Percentiles rank a stretch among this genome's conserved stretches.
Conservation (phyloP, 2,329 filamentous ascomycete species). For the Dothiorella sarmentorum region DNA sequence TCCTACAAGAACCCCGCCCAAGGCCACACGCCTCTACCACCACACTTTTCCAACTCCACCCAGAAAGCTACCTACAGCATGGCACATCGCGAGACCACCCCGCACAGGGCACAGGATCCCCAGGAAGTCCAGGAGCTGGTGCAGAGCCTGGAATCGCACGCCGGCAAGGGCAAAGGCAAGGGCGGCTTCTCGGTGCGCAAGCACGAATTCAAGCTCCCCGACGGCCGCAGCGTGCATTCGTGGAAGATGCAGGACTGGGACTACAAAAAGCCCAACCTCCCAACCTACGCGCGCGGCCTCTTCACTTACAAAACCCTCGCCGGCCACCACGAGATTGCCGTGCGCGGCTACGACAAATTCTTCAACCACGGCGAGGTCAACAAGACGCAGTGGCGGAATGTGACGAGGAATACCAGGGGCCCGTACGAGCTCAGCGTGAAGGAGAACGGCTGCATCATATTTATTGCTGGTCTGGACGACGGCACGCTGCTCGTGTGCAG, state of each 20-base stretch:
- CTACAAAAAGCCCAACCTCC: constrained; percentile 82
- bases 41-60: background rate
- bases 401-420: constrained; percentile 70
- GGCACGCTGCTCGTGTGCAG: constrained; percentile 92
- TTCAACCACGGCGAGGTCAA: constrained; percentile 86
- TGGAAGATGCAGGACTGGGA: constrained; percentile 96
- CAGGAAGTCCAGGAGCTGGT: constrained; percentile 66
- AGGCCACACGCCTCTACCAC: background rate
- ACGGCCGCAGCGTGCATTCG: constrained; percentile 71
- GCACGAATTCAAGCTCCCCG: constrained; percentile 67
- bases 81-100: constrained; percentile 53
- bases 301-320: constrained; percentile 75
- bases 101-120: constrained; percentile 66
- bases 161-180: constrained; percentile 46
- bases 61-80: constrained; percentile 35
- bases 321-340: constrained; percentile 71
- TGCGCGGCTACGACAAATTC: constrained; percentile 97
- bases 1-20: background rate
- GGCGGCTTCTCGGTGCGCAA: constrained; percentile 72
- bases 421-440: constrained; percentile 96
- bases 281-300: constrained; percentile 87
- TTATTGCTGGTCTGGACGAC: constrained; percentile 87
- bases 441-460: constrained; percentile 99
- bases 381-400: constrained; percentile 78
- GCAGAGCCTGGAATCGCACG: constrained; percentile 58